phyloP scores from a whole-genome alignment of 2,329 filamentous ascomycete species.

The Aspergillus sp. region DNA sequence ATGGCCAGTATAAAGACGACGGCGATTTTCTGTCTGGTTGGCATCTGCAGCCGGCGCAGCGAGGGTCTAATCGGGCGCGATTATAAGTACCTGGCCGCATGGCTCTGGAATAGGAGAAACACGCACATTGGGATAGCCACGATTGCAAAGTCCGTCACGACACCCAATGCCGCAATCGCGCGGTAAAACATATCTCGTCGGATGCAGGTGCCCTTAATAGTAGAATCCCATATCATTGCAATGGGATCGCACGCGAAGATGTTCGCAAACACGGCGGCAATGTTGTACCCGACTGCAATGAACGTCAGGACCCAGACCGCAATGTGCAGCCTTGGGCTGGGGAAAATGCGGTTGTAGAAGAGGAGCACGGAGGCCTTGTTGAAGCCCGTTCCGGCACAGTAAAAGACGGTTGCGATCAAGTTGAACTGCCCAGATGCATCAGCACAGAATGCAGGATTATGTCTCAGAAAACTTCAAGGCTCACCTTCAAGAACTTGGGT shows the following conservation, averaged over 20 bases:
- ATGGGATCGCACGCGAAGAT: constrained; percentile 19
- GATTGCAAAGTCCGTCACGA: constrained; percentile 22
- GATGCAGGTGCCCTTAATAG: constrained; percentile 15
- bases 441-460: constrained; percentile 1
- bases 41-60: constrained; percentile 22
- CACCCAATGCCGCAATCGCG: constrained; percentile 18
- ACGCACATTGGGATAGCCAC: constrained; percentile 20
- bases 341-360: constrained; percentile 23
- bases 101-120: no score
- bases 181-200: constrained; percentile 21
- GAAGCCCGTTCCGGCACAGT: constrained; percentile 20
- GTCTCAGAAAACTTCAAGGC: background rate
- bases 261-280: constrained; percentile 19
- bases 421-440: constrained; percentile 11
- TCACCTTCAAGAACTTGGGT: constrained; percentile 16
- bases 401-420: constrained; percentile 19
- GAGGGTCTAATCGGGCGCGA: constrained; percentile 13
- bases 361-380: constrained; percentile 23
- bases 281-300: constrained; percentile 17
- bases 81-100: background rate
- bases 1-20: constrained; percentile 17
- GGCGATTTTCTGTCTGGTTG: constrained; percentile 19
- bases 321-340: constrained; percentile 15
- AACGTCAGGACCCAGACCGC: constrained; percentile 16
- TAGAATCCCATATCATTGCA: constrained; percentile 16